A percentile compares a stretch with the other conserved stretches of the same genome.
phyloP scores from a whole-genome alignment of 371 early-diverging fungal genomes.

The Phascolomyces articulosus region DNA sequence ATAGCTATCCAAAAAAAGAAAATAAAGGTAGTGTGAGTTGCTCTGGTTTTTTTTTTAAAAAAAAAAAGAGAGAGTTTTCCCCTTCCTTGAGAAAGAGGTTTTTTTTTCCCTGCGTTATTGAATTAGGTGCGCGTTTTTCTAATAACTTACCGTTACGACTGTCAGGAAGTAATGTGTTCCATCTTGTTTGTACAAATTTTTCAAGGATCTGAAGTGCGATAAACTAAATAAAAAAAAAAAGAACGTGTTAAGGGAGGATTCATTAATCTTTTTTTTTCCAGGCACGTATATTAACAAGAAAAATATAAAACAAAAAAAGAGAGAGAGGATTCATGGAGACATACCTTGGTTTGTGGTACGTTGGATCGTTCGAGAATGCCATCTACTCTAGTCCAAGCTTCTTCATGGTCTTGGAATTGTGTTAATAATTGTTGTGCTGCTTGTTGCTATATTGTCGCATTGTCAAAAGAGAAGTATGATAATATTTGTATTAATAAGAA shows the following conservation, averaged over 20 bases:
- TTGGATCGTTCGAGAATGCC: conserved; percentile 89
- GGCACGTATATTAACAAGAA: not conserved
- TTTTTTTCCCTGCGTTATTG: not conserved
- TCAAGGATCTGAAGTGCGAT: conserved; percentile 97
- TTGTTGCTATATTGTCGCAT: conserved; percentile 69
- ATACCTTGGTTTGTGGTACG: conserved; percentile 87
- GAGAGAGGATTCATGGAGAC: not conserved
- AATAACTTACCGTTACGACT: conserved; percentile 81
- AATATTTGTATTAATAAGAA: not conserved
- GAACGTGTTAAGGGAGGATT: not conserved
- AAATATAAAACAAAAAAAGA: not conserved
- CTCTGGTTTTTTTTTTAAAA: too few species aligned
- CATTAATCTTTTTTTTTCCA: not conserved
- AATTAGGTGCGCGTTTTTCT: too few species aligned
- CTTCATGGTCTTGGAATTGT: conserved; percentile 97
- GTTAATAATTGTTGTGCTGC: conserved; percentile 82
- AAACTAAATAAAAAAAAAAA: conserved; percentile 60
- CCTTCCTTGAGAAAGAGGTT: too few species aligned
- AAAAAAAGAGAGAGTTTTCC: too few species aligned
- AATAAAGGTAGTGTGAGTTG: not conserved
- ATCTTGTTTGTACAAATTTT: conserved; percentile 95
- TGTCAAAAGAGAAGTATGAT: not conserved
- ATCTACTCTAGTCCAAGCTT: conserved; percentile 97
- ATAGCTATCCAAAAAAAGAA: conserved; percentile 65
- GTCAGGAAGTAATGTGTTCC: conserved; percentile 92